Percentiles rank a stretch among this genome's conserved stretches.
phyloP scores from a whole-genome alignment of 2,329 filamentous ascomycete species.

The Teratosphaeriaceae sp. region DNA sequence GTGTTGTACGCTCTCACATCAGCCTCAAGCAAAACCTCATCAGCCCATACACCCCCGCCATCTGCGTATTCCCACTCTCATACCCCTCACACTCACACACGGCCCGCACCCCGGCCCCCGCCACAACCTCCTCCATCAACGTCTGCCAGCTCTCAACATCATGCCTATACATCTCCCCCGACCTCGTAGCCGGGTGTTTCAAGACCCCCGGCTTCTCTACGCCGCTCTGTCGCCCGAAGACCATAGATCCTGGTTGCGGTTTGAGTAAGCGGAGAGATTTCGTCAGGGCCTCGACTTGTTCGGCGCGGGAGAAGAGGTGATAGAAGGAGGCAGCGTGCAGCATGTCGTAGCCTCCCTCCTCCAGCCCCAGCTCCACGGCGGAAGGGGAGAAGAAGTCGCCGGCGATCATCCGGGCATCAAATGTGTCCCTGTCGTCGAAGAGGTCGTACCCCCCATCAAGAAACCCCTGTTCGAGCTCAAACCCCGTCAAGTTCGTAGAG shows the following conservation, averaged over 20 bases:
- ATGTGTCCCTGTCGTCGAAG: slow-evolving; percentile 28
- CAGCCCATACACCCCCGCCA: too few species aligned
- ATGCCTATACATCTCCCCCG: slow-evolving; percentile 29
- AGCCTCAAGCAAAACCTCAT: too few species aligned
- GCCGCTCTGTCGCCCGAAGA: slow-evolving; percentile 36
- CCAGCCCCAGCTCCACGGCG: slow-evolving; percentile 22
- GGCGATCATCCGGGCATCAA: slow-evolving; percentile 20
- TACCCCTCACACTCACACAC: too few species aligned
- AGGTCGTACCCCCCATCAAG: slow-evolving; percentile 32
- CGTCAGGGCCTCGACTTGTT: slow-evolving; percentile 31
- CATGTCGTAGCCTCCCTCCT: slow-evolving; percentile 32
- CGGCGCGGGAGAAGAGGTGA: slow-evolving; percentile 37
- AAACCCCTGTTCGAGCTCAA: slow-evolving; percentile 27
- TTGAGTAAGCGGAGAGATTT: slow-evolving; percentile 29
- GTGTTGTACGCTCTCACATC: too few species aligned
- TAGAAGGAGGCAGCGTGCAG: slow-evolving; percentile 37
- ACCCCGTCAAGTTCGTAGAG: slow-evolving; percentile 23
- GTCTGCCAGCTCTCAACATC: slow-evolving; percentile 31
- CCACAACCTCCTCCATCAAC: too few species aligned
- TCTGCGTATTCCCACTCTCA: too few species aligned
- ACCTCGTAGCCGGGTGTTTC: slow-evolving; percentile 11
- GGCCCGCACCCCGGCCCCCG: too few species aligned
- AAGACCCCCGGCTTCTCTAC: slow-evolving; percentile 22
- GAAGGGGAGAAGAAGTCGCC: slow-evolving; percentile 29
- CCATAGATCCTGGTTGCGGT: slow-evolving; percentile 26